These are phyloP conservation scores for Acanthamoeba culbertsoni DNA, from an alignment of 208 protist species.

Conservation along the genomic window DNA sequence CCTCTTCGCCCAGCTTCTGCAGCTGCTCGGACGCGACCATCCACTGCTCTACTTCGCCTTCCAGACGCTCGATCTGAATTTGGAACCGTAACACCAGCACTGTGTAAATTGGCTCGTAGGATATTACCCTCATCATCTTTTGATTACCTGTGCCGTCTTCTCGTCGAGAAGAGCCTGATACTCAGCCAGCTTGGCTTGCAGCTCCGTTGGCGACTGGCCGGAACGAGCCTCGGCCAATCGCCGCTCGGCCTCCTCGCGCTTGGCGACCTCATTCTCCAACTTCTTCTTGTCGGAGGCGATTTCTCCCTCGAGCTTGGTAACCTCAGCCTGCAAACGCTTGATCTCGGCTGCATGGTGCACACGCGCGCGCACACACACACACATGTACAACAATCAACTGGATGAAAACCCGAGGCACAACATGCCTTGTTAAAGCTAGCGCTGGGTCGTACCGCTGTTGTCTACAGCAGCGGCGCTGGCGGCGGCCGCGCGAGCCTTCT, in stretches of 20 bases:
- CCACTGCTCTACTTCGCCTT: slow-evolving; percentile 48
- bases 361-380: not conserved
- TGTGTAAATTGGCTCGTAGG: not conserved
- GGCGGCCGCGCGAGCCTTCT: not conserved
- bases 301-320: not conserved
- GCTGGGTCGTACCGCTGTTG: not conserved
- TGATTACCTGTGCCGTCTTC: not conserved
- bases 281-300: not conserved
- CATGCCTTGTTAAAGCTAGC: not conserved
- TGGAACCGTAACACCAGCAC: not conserved
- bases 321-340: slow-evolving; percentile 12
- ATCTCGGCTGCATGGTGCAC: slow-evolving; percentile 38
- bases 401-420: not conserved
- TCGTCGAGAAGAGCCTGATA: slow-evolving; percentile 42
- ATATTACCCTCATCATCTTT: no score
- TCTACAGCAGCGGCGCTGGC: slow-evolving; percentile 4
- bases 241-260: not conserved
- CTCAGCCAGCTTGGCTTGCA: slow-evolving; percentile 12
- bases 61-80: slow-evolving; percentile 20
- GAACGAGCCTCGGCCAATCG: slow-evolving; percentile 4
- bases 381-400: not conserved
- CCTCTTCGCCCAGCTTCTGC: slow-evolving; percentile 55
- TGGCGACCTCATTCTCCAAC: slow-evolving; percentile 10
- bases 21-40: slow-evolving; percentile 52
- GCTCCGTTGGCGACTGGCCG: slow-evolving; percentile 10